These are phyloP conservation scores for Melampsora americana DNA, from an alignment of 1,284 basidiomycete genomes.

Conservation along the genomic window DNA sequence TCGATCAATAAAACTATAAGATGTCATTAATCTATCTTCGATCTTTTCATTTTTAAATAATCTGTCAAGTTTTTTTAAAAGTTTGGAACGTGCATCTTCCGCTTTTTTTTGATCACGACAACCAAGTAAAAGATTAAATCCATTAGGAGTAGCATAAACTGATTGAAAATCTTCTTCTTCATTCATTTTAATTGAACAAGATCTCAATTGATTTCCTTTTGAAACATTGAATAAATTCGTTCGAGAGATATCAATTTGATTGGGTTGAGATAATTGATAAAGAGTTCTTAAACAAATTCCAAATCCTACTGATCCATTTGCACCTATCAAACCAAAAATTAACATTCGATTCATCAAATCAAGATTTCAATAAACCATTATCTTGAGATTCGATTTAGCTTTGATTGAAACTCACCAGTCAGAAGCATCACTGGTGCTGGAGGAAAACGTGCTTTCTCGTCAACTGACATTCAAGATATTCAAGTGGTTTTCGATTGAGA, in stretches of 20 bases:
- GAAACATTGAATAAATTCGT: slow-evolving; percentile 29
- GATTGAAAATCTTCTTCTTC: slow-evolving; percentile 44
- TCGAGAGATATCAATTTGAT: slow-evolving; percentile 50
- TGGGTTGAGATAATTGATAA: slow-evolving; percentile 53
- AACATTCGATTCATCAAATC: too few relatives aligned
- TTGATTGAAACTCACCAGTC: neutral
- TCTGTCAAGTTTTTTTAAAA: slow-evolving; percentile 46
- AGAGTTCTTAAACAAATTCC: slow-evolving; percentile 53
- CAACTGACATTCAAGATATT: neutral
- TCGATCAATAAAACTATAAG: slow-evolving; percentile 33
- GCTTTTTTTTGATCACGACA: slow-evolving; percentile 53
- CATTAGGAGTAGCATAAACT: slow-evolving; percentile 52
- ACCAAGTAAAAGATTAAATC: slow-evolving; percentile 53
- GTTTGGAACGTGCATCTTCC: slow-evolving; percentile 49
- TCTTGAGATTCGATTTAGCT: neutral
- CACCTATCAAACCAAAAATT: slow-evolving; percentile 19
- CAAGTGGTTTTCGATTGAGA: too few relatives aligned
- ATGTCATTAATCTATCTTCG: neutral
- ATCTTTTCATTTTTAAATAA: slow-evolving; percentile 16
- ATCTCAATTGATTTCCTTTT: slow-evolving; percentile 21
- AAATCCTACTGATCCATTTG: slow-evolving; percentile 50
- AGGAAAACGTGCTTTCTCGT: neutral
- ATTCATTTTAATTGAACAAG: neutral
- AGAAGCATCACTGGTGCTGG: neutral
- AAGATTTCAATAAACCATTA: neutral